phyloP scores from a whole-genome alignment of 768 basidiomycete species.

The Tremella yokohamensis region DNA sequence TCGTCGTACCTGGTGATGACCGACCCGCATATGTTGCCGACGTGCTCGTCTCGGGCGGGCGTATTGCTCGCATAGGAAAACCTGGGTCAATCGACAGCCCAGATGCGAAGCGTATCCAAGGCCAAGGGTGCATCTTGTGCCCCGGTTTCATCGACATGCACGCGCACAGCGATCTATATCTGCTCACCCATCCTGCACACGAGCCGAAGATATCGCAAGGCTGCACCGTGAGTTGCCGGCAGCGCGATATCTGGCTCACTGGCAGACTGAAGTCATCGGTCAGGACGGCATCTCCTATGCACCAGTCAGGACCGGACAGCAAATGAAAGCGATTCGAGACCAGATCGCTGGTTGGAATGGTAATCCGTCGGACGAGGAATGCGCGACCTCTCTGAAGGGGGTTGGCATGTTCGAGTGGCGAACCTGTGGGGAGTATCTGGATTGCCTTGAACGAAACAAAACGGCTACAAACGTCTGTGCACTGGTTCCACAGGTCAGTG shows the following conservation, averaged over 20 bases:
- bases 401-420: conserved; percentile 44
- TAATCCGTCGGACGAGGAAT: conserved; percentile 37
- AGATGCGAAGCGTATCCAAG: conserved; percentile 13
- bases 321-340: conserved; percentile 30
- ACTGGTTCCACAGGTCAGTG: conserved; percentile 42
- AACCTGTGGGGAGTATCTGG: conserved; percentile 33
- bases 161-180: conserved; percentile 47
- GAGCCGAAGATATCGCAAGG: conserved; percentile 46
- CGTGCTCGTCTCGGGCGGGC: conserved; percentile 30
- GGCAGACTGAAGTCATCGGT: conserved; percentile 46
- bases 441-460: conserved; percentile 44
- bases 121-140: conserved; percentile 30
- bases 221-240: conserved; percentile 37
- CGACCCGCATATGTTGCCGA: conserved; percentile 33
- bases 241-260: background rate
- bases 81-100: background rate
- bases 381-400: conserved; percentile 13
- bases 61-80: conserved; percentile 26
- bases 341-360: conserved; percentile 51
- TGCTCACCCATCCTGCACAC: conserved; percentile 43
- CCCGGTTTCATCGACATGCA: conserved; percentile 50
- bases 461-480: conserved; percentile 45
- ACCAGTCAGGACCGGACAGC: conserved; percentile 23
- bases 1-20: conserved; percentile 36
- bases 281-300: conserved; percentile 49